Conservation (phyloP, 805 yeast genomes). For the Ogataea henricii region DNA sequence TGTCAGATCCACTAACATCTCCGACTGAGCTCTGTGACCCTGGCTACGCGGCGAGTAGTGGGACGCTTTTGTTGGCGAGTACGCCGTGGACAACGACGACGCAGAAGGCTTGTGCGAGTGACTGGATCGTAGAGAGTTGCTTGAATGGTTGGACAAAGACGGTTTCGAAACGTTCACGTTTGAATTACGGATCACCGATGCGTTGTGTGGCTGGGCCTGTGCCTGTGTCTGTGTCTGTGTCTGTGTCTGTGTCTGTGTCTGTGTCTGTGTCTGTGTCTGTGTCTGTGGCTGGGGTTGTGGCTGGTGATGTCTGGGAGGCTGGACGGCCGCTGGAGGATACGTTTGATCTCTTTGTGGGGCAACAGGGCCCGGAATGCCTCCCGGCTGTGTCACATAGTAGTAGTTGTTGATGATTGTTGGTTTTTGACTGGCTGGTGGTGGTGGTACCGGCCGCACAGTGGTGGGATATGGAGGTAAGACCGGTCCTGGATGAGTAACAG, state of each 20-base stretch:
- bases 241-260: neutral
- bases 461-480: constrained; percentile 15
- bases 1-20: constrained; percentile 4
- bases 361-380: neutral
- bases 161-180: neutral
- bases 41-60: constrained; percentile 1
- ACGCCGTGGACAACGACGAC: neutral
- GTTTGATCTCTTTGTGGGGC: constrained; percentile 4
- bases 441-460: constrained; percentile 20
- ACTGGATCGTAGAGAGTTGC: neutral
- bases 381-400: constrained; percentile 18
- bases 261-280: neutral
- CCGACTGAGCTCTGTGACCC: neutral
- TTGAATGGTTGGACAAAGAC: neutral
- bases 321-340: neutral
- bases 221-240: neutral
- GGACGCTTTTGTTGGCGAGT: constrained; percentile 1
- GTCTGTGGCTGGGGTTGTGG: constrained; percentile 7
- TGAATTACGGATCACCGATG: neutral
- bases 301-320: constrained; percentile 11
- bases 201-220: neutral
- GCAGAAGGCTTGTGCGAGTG: neutral
- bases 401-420: constrained; percentile 24
- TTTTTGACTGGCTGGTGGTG: constrained; percentile 17
- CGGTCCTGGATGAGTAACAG: constrained; percentile 16